Evolutionary conservation across 148 eudicot species (phyloP), one percentile per base, ranked within the genome.

Genomic region (Talinum fruticosum): DNA sequence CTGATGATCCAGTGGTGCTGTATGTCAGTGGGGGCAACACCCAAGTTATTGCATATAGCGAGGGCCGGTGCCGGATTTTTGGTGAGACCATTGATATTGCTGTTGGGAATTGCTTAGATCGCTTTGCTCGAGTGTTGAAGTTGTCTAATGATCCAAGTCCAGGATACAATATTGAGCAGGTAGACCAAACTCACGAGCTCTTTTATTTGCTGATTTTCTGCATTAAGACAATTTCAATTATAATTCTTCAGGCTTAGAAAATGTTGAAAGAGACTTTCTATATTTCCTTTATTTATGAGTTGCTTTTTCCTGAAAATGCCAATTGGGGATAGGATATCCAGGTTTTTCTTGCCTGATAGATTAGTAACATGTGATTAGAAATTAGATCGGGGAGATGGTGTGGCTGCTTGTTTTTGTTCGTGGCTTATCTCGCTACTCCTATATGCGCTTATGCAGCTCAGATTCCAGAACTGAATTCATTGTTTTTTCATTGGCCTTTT

Each of bases 11-110:
- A 10, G 98, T 94, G 62, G 98, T 94, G 49, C 49, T 94, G 78
- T 94, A 94, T 86, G 98, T 92, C 33, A 94, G 98, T 84, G 98
- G 98, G 33, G 98, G 98, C 64, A 94, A 94, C 81, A 94, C 98
- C 0, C 98, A 94, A 88, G 98, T 91, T 23, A 94, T 94, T 85
- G 97, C 98, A 1, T 94, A 92, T 73, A 94, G 97, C 71, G 98
- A 94, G 86, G 98, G 98, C 6, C 80, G 97, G 61, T 94, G 92
- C 79, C 81, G 98, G 49, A 94, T 94, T 67, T 94, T 94, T 84
- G 98, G 98, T 10, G 98, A 94, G 90, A 94, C 98, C n/a, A 92
- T 94, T 79, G 98, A 94, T 83, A 94, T 94, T 79, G 98, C 98
- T 76, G 92, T 94, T 57, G 98, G 98, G 51, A 94, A 94, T 90